Evolutionary conservation across 2,329 filamentous ascomycete species (phyloP), one percentile per base, ranked within the genome.

Genomic region (Scleromitrula shiraiana): DNA sequence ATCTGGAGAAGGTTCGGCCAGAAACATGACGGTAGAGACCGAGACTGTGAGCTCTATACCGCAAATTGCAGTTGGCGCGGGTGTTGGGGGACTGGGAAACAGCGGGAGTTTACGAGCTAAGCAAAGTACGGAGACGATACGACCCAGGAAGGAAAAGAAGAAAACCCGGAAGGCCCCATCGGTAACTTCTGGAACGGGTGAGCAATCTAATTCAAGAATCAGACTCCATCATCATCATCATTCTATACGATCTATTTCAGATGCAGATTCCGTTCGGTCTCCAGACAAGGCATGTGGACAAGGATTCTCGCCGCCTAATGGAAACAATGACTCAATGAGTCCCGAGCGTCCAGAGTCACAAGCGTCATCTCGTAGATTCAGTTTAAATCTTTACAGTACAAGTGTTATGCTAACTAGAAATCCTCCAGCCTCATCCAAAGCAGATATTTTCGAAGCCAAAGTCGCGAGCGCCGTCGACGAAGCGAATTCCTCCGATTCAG

Each of bases 21-120:
- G 85, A 62, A 93, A 88, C 59, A 97, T 98, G 89, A 97, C 88
- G 8, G 91, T 97, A 12, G 93, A 98, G 70, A 96, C 93, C 0
- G 93, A 98, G 67, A 95, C 90, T 0, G 93, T 98, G 30, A 85
- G 81, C 36, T 95, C 90, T 3, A 85, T 96, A 46, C 88, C 90
- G 9, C 90, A 95, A 62, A 78, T 90, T 23, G 80, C 84, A 8
- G 73, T 95, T 27, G 78, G 78, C 26, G 78, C 78, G n/a, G 80
- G 81, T 17, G 74, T 77, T 15, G 78, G 79, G 50, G 82, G 85
- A 36, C 67, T 70, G 19, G 80, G 85, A 40, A 69, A 70, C 23
- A 80, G 74, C 58, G 82, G 85, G 36, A 94, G 85, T 55, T 70
- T 98, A 37, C 83, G 88, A 58, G 77, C 88, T 50, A 95, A 95